phyloP scores from a whole-genome alignment of 805 yeast species.

The Monosporozyma unispora region DNA sequence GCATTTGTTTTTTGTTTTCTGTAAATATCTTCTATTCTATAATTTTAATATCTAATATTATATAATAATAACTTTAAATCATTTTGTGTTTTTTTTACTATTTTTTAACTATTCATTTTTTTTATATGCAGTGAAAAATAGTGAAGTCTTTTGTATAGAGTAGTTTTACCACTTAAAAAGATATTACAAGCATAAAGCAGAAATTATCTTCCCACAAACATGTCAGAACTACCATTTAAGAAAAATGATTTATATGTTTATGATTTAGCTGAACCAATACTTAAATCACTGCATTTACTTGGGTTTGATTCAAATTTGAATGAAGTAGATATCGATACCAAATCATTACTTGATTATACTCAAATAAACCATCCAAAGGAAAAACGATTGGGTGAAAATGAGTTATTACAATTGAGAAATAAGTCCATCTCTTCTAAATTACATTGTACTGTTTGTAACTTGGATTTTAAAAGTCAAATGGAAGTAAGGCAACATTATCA shows the following conservation, averaged over 20 bases:
- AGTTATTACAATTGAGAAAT: constrained; percentile 13
- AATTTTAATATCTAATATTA: too few relatives aligned
- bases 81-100: too few relatives aligned
- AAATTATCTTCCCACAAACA: neutral
- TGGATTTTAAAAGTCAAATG: constrained; percentile 11
- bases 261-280: constrained; percentile 33
- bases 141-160: neutral
- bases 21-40: neutral
- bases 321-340: constrained; percentile 17
- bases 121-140: too few relatives aligned
- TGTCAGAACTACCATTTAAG: constrained; percentile 8
- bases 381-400: constrained; percentile 6
- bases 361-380: neutral
- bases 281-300: constrained; percentile 42
- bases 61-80: too few relatives aligned
- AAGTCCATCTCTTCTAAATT: constrained; percentile 6
- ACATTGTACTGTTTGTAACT: constrained; percentile 22
- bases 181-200: neutral
- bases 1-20: neutral
- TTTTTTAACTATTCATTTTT: too few relatives aligned
- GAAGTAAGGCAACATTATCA: constrained; percentile 40
- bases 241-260: constrained; percentile 42
- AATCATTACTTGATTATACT: neutral
- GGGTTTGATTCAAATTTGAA: constrained; percentile 46
- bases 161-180: neutral